These are phyloP conservation scores for Herpotrichia juniperi DNA, from an alignment of 2,329 filamentous ascomycete species.

Conservation along the genomic window DNA sequence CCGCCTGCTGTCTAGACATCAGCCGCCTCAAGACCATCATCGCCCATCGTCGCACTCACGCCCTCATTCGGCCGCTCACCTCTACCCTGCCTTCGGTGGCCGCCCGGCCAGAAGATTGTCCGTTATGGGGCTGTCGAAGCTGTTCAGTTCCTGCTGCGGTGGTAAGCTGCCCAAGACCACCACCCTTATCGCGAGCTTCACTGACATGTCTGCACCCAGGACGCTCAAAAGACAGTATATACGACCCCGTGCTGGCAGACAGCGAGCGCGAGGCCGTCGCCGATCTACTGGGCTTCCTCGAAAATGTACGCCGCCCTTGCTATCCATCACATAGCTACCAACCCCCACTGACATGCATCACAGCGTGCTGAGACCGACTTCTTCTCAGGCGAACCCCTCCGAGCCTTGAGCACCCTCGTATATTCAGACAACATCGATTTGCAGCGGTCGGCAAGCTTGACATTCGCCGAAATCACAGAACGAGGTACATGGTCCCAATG, in stretches of 20 bases:
- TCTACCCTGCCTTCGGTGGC: constrained; percentile 20
- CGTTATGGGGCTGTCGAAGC: constrained; percentile 45
- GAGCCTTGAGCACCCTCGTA: constrained; percentile 91
- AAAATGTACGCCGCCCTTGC: constrained; percentile 72
- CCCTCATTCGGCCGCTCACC: constrained; percentile 4
- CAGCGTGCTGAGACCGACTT: constrained; percentile 97
- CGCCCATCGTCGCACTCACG: not conserved
- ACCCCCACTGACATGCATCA: constrained; percentile 38
- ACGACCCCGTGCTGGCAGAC: constrained; percentile 76
- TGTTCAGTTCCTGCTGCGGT: constrained; percentile 46
- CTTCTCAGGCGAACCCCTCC: constrained; percentile 93
- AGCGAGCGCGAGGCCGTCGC: constrained; percentile 97
- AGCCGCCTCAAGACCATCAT: constrained; percentile 2
- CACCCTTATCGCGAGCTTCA: constrained; percentile 6
- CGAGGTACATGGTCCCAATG: constrained; percentile 67
- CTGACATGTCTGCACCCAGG: constrained; percentile 38
- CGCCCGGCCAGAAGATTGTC: constrained; percentile 32
- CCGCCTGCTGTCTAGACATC: constrained; percentile 12
- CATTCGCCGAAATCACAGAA: constrained; percentile 98
- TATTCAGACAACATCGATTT: constrained; percentile 99
- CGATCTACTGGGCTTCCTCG: constrained; percentile 91
- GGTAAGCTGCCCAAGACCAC: constrained; percentile 27
- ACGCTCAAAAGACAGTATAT: constrained; percentile 55
- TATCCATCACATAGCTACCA: constrained; percentile 20
- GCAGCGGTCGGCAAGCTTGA: constrained; percentile 95